A percentile compares a stretch with the other conserved stretches of the same genome.
Evolutionary conservation across 2,329 filamentous ascomycete genomes (phyloP).

Genomic region (Hymenoscyphus scutula): DNA sequence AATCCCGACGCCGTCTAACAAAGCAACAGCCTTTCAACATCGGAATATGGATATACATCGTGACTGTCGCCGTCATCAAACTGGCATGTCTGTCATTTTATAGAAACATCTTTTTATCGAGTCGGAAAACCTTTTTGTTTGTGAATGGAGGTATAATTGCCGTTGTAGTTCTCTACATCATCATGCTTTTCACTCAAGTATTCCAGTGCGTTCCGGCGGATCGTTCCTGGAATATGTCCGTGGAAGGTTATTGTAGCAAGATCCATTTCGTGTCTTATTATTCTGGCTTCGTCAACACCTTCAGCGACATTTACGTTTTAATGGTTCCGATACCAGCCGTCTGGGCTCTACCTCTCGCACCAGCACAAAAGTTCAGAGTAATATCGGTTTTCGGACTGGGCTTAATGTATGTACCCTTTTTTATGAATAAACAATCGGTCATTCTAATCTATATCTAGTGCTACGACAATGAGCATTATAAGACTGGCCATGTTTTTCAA

Average conservation of each 20-base stretch:
- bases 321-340: slow-evolving; percentile 2
- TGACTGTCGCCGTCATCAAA: neutral
- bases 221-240: neutral
- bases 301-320: slow-evolving; percentile 9
- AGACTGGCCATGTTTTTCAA: neutral
- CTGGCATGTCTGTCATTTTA: slow-evolving; percentile 1
- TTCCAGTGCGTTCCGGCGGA: slow-evolving; percentile 3
- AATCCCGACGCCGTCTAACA: neutral
- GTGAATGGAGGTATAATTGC: neutral
- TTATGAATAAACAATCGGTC: no score
- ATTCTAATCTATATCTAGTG: neutral
- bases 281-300: neutral
- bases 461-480: slow-evolving; percentile 4
- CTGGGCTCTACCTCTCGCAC: neutral
- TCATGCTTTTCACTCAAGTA: neutral
- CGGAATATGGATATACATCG: neutral
- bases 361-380: neutral
- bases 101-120: slow-evolving; percentile 2
- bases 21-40: neutral
- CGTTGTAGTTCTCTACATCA: neutral
- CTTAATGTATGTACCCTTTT: neutral
- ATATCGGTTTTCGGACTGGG: slow-evolving; percentile 3
- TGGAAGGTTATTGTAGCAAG: neutral
- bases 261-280: neutral
- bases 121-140: neutral